A percentile compares a stretch with the other conserved stretches of the same genome.
Conservation (phyloP, 257 asterid genomes). For the Misopates orontium region DNA sequence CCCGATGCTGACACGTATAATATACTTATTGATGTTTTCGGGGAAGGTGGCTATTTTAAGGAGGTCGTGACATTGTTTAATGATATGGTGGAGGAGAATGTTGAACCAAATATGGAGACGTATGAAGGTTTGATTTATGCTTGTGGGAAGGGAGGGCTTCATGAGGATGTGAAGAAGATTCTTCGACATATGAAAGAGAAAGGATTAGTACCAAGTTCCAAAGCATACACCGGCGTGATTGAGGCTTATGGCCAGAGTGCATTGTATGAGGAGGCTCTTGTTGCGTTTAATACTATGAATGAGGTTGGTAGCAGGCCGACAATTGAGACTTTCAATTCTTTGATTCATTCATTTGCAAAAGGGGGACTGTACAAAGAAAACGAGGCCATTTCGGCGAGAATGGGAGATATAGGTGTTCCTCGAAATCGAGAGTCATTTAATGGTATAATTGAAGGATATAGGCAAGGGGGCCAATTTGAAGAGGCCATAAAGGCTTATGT, state of each 20-base stretch:
- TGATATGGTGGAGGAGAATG: constrained; percentile 90
- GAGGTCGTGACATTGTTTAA: constrained; percentile 97
- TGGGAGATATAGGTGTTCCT: constrained; percentile 70
- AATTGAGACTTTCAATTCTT: constrained; percentile 70
- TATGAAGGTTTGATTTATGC: constrained; percentile 86
- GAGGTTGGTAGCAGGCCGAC: constrained; percentile 83
- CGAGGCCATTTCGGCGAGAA: constrained; percentile 68
- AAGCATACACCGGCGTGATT: constrained; percentile 72
- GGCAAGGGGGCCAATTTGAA: constrained; percentile 91
- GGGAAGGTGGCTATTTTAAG: constrained; percentile 97
- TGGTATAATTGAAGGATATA: constrained; percentile 81
- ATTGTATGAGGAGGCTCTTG: constrained; percentile 89
- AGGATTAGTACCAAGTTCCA: constrained; percentile 79
- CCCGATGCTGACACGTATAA: constrained; percentile 88
- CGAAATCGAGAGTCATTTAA: constrained; percentile 66
- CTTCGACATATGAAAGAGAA: constrained; percentile 73
- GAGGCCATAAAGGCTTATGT: constrained; percentile 91
- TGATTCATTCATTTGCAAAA: constrained; percentile 76
- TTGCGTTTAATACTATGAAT: constrained; percentile 90
- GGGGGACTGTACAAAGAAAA: constrained; percentile 95
- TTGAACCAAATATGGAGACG: constrained; percentile 97
- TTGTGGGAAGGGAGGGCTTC: constrained; percentile 96
- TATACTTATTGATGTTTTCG: constrained; percentile 84
- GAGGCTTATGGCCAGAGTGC: constrained; percentile 96
- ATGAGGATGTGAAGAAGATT: constrained; percentile 71